Conservation (phyloP, 2,329 filamentous ascomycete species). For the Arthroderma sp. region DNA sequence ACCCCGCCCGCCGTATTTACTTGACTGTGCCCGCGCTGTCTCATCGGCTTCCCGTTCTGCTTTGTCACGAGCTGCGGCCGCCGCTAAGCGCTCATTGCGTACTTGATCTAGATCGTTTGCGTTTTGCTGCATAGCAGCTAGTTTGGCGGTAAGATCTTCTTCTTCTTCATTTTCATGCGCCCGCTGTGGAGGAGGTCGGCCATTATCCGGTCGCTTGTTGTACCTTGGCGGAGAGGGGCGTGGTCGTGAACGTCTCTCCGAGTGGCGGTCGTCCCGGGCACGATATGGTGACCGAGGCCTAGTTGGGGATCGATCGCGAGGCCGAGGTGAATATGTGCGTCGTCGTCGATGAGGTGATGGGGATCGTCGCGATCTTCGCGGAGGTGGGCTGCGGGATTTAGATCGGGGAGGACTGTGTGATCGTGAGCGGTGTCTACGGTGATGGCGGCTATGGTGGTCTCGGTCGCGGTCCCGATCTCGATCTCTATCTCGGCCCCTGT, state of each 20-base stretch:
- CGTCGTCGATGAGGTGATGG: conserved; percentile 13
- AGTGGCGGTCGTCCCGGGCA: conserved; percentile 21
- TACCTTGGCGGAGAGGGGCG: conserved; percentile 9
- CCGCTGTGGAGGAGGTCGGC: conserved; percentile 7
- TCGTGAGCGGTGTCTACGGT: conserved; percentile 35
- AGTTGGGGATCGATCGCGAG: conserved; percentile 6
- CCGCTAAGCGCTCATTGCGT: conserved; percentile 51
- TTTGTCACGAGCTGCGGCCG: conserved; percentile 52
- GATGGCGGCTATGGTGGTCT: conserved; percentile 23
- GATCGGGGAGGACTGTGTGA: conserved; percentile 25
- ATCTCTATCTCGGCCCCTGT: background rate
- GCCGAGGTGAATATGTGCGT: conserved; percentile 13
- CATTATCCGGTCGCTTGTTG: conserved; percentile 2
- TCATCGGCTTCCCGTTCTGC: conserved; percentile 54
- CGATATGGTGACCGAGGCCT: conserved; percentile 28
- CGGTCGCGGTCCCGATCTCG: background rate
- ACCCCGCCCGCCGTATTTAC: conserved; percentile 49
- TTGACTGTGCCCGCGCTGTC: conserved; percentile 42
- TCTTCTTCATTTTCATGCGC: conserved; percentile 18
- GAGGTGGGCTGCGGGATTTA: conserved; percentile 3
- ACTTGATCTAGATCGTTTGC: conserved; percentile 55
- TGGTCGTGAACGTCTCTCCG: conserved; percentile 18
- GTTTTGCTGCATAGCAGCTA: conserved; percentile 59
- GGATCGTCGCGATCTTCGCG: conserved; percentile 11
- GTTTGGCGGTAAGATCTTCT: conserved; percentile 50